These are phyloP conservation scores for Vanrija humicola DNA, from an alignment of 1,284 basidiomycete genomes.

Conservation along the genomic window DNA sequence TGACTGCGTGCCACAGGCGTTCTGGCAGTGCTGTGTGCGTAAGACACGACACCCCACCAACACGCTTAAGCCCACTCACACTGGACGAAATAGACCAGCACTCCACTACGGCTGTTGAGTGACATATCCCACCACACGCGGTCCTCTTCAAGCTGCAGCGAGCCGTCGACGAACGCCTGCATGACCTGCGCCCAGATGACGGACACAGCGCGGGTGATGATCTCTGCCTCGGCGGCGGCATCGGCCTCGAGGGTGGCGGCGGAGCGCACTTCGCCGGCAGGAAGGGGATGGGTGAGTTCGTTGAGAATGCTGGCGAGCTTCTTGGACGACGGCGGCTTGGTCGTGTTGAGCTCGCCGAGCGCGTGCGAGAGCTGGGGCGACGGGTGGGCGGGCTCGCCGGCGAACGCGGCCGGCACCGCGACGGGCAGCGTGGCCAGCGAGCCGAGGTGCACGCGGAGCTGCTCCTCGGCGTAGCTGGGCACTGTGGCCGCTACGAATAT, in stretches of 20 bases:
- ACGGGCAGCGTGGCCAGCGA: slow-evolving; percentile 44
- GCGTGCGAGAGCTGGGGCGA: slow-evolving; percentile 24
- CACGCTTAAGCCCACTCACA: slow-evolving; percentile 28
- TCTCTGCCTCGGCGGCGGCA: slow-evolving; percentile 35
- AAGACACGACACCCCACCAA: not conserved
- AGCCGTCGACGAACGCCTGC: slow-evolving; percentile 35
- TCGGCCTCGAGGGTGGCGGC: slow-evolving; percentile 23
- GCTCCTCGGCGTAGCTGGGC: slow-evolving; percentile 42
- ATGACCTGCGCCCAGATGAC: slow-evolving; percentile 46
- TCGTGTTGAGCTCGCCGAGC: slow-evolving; percentile 31
- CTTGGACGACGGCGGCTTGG: slow-evolving; percentile 21
- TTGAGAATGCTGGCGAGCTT: slow-evolving; percentile 33
- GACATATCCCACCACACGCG: slow-evolving; percentile 40
- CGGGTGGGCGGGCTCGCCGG: slow-evolving; percentile 5
- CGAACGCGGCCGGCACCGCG: slow-evolving; percentile 17
- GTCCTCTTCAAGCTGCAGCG: slow-evolving; percentile 41
- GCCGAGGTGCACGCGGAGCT: slow-evolving; percentile 37
- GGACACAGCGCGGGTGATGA: slow-evolving; percentile 42
- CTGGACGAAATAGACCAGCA: slow-evolving; percentile 43
- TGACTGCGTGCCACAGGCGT: slow-evolving; percentile 32
- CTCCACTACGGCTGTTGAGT: slow-evolving; percentile 27
- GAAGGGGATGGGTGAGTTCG: not conserved
- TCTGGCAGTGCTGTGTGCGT: slow-evolving; percentile 37
- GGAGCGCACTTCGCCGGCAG: not conserved
- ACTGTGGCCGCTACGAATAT: slow-evolving; percentile 22